A percentile compares a stretch with the other conserved stretches of the same genome.
phyloP scores from a whole-genome alignment of 352 stramenopile genomes.

The Globisporangium acanthophoron region DNA sequence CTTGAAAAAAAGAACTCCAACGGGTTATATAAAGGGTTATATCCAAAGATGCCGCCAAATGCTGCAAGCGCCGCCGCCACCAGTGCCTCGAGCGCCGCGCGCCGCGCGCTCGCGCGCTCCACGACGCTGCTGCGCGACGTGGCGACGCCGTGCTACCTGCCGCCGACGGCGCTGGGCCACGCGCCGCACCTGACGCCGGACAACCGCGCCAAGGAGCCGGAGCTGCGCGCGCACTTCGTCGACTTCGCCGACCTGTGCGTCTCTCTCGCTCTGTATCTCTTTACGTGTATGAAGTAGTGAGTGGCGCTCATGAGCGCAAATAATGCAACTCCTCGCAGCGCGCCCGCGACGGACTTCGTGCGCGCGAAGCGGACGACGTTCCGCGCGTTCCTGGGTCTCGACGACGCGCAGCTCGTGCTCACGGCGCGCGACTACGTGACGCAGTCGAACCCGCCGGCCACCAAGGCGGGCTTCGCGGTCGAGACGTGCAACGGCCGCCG shows the following conservation, averaged over 20 bases:
- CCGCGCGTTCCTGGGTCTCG: conserved; percentile 44
- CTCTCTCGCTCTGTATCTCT: conserved; percentile 11
- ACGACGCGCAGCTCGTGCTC: conserved; percentile 44
- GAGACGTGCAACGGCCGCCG: conserved; percentile 49
- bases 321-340: conserved; percentile 12
- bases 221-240: conserved; percentile 54
- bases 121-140: conserved; percentile 27
- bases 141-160: conserved; percentile 68
- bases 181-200: conserved; percentile 73
- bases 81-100: not conserved
- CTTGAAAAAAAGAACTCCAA: not conserved
- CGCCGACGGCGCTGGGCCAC: conserved; percentile 55
- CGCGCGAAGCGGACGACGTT: conserved; percentile 33
- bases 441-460: conserved; percentile 42
- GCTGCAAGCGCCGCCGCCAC: not conserved
- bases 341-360: conserved; percentile 24
- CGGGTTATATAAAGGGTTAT: not conserved
- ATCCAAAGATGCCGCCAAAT: not conserved
- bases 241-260: conserved; percentile 72
- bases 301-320: not conserved
- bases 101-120: conserved; percentile 24
- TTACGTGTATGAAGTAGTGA: conserved; percentile 4
- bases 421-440: conserved; percentile 72
- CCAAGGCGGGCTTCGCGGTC: conserved; percentile 51
- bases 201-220: conserved; percentile 53